Evolutionary conservation across 257 asterid species (phyloP).

Genomic region (Perilla frutescens): DNA sequence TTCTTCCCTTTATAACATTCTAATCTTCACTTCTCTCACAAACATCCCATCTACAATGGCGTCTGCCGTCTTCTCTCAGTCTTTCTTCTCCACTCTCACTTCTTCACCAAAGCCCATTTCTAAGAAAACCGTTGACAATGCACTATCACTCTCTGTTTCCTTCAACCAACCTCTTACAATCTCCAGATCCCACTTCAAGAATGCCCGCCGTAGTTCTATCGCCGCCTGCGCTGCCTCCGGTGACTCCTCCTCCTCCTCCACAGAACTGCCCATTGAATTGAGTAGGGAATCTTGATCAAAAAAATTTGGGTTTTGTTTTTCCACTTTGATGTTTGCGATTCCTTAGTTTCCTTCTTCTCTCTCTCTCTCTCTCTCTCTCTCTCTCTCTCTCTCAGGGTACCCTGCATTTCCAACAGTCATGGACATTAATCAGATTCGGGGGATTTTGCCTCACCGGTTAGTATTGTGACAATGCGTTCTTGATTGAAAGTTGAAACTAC

Average conservation of each 20-base stretch:
- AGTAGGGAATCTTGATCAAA: conserved; percentile 41
- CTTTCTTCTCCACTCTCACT: conserved; percentile 48
- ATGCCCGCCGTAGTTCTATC: conserved; percentile 40
- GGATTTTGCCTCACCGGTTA: conserved; percentile 82
- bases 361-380: neutral
- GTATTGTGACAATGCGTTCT: conserved; percentile 4
- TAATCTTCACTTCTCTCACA: neutral
- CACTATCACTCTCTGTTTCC: conserved; percentile 41
- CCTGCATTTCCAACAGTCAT: conserved; percentile 80
- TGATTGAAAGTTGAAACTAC: no score
- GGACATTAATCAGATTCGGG: conserved; percentile 83
- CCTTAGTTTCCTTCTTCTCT: neutral
- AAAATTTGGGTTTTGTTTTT: neutral
- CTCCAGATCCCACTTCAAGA: conserved; percentile 56
- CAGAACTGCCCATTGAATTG: conserved; percentile 74
- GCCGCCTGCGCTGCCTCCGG: conserved; percentile 46
- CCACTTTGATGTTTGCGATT: neutral
- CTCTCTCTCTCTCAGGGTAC: conserved; percentile 46
- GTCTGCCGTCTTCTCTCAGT: conserved; percentile 57
- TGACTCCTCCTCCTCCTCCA: conserved; percentile 35
- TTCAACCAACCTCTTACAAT: conserved; percentile 38
- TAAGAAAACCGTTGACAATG: conserved; percentile 34
- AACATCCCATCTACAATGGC: conserved; percentile 51
- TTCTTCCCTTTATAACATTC: neutral
- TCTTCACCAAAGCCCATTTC: conserved; percentile 43